Evolutionary conservation across 768 basidiomycete species (phyloP).

Genomic region (Ramaria sp.): DNA sequence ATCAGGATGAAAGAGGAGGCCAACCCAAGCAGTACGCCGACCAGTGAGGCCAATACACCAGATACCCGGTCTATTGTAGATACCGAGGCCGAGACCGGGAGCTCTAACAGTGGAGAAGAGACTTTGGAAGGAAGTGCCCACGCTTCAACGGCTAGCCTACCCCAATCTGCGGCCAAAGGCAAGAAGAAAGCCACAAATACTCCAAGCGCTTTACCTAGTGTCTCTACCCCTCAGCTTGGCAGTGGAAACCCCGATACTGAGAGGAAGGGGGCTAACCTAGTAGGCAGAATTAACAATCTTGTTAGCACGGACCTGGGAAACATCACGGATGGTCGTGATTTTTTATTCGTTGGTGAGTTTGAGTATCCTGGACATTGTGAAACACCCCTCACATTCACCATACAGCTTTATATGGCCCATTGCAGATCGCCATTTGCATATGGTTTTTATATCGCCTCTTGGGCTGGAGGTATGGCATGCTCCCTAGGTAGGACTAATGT

Average conservation of each 20-base stretch:
- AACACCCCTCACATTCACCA: constrained; percentile 15
- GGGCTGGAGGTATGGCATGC: constrained; percentile 34
- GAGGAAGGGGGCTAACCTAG: constrained; percentile 34
- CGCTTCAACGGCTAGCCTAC: background rate
- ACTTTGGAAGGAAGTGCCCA: background rate
- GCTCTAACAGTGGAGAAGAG: constrained; percentile 9
- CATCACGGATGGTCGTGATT: constrained; percentile 26
- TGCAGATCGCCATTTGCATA: constrained; percentile 29
- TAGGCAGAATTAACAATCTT: constrained; percentile 70
- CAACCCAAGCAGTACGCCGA: constrained; percentile 14
- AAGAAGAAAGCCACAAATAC: constrained; percentile 5
- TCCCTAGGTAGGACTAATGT: background rate
- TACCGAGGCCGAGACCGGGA: constrained; percentile 12
- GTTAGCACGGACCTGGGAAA: constrained; percentile 51
- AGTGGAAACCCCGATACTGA: constrained; percentile 13
- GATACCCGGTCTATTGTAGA: constrained; percentile 15
- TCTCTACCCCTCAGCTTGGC: background rate
- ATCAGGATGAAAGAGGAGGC: constrained; percentile 47
- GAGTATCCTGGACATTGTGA: constrained; percentile 18
- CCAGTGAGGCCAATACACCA: constrained; percentile 16
- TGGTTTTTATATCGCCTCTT: constrained; percentile 34
- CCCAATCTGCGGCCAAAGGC: background rate
- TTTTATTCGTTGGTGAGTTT: constrained; percentile 20
- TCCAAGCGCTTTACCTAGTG: background rate
- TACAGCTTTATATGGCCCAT: constrained; percentile 25